These are phyloP conservation scores for Leccinum sublutescens DNA, from an alignment of 768 basidiomycete genomes.

Conservation along the genomic window DNA sequence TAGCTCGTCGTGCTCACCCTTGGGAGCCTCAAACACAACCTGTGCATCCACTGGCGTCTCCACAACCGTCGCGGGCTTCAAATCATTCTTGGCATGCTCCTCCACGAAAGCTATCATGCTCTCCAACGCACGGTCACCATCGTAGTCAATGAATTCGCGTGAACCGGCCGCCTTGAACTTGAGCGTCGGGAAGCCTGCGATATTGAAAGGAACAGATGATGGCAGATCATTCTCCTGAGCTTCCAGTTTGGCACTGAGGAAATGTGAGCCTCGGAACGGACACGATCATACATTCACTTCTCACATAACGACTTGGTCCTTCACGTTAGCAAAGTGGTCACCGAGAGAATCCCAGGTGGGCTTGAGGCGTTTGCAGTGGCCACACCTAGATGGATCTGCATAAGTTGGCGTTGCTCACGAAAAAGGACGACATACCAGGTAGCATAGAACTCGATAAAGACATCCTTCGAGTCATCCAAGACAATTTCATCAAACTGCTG, in stretches of 20 bases:
- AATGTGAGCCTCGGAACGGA: constrained; percentile 9
- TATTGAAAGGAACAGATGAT: constrained; percentile 79
- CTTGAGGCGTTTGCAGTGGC: constrained; percentile 95
- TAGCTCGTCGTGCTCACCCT: constrained; percentile 29
- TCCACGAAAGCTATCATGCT: constrained; percentile 81
- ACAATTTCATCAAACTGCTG: constrained; percentile 88
- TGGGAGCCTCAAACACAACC: constrained; percentile 25
- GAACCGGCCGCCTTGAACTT: constrained; percentile 95
- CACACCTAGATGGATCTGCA: constrained; percentile 54
- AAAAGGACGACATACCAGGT: constrained; percentile 66
- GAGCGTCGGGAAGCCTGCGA: constrained; percentile 89
- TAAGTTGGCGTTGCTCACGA: neutral
- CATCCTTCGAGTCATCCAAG: constrained; percentile 85
- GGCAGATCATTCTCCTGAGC: constrained; percentile 97
- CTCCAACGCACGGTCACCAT: constrained; percentile 89
- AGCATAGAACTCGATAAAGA: constrained; percentile 96
- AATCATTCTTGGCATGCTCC: constrained; percentile 73
- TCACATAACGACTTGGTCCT: constrained; percentile 79
- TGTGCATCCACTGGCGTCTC: constrained; percentile 25
- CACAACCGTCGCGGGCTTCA: constrained; percentile 39
- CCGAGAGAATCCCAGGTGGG: constrained; percentile 92
- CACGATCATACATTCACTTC: constrained; percentile 19
- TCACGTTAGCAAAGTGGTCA: constrained; percentile 73
- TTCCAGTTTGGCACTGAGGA: constrained; percentile 86
- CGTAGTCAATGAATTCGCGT: constrained; percentile 86